Percentiles rank a stretch among this genome's conserved stretches.
phyloP scores from a whole-genome alignment of 495 filamentous ascomycete genomes.

The Lineolata rhizophorae region DNA sequence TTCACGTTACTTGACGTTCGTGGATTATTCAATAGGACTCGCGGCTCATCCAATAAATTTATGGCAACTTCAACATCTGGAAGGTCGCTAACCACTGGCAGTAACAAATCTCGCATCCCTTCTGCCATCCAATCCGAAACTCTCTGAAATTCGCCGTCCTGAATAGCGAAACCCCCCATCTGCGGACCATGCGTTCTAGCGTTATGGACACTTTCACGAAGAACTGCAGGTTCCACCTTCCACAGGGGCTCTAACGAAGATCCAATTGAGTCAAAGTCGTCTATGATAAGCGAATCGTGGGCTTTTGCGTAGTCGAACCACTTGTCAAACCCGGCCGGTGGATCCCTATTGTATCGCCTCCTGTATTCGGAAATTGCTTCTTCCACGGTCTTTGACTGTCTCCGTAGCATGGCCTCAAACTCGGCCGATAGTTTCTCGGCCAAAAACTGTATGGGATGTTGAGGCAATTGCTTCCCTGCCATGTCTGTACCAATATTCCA shows the following conservation, averaged over 20 bases:
- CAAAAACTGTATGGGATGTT: background rate
- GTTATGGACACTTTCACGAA: background rate
- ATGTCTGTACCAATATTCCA: background rate
- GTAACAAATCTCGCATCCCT: background rate
- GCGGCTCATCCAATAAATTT: constrained; percentile 6
- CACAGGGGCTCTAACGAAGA: background rate
- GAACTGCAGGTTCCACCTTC: background rate
- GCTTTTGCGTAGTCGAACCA: background rate
- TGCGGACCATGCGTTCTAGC: background rate
- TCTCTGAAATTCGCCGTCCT: background rate
- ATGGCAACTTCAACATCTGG: background rate
- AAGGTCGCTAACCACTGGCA: constrained; percentile 1
- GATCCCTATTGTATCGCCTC: background rate
- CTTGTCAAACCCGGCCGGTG: background rate
- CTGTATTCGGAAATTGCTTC: background rate
- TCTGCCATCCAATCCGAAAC: background rate
- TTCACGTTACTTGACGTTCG: background rate
- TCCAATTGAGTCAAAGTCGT: background rate
- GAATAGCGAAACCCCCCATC: background rate
- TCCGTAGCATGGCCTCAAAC: background rate
- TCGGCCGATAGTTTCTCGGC: background rate
- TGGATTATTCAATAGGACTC: constrained; percentile 10
- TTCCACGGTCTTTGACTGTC: background rate
- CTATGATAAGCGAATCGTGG: background rate
- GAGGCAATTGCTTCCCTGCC: background rate